phyloP scores from a whole-genome alignment of 768 basidiomycete species.

The Calocybe cyanea region DNA sequence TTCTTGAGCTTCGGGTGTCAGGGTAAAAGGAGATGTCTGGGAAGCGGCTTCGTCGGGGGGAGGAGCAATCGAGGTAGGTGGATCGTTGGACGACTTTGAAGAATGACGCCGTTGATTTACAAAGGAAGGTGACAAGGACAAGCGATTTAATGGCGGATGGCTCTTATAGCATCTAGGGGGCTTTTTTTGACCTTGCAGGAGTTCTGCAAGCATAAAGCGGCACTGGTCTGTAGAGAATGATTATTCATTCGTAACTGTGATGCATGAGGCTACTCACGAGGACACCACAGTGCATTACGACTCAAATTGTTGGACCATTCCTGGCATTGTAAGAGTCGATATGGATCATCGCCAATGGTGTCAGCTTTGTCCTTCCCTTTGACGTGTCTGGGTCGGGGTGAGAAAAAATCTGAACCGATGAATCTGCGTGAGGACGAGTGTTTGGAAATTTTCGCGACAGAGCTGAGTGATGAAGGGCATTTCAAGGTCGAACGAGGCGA shows the following conservation, averaged over 20 bases:
- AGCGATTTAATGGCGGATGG: neutral
- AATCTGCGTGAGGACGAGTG: slow-evolving; percentile 22
- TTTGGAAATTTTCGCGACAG: slow-evolving; percentile 16
- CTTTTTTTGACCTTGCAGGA: slow-evolving; percentile 14
- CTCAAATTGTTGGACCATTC: slow-evolving; percentile 43
- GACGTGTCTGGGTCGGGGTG: slow-evolving; percentile 44
- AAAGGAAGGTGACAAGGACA: neutral
- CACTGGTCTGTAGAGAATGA: slow-evolving; percentile 23
- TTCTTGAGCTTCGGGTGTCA: neutral
- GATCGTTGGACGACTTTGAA: neutral
- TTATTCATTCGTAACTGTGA: neutral
- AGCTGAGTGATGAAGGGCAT: slow-evolving; percentile 19
- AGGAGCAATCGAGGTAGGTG: too few relatives aligned
- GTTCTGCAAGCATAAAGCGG: slow-evolving; percentile 33
- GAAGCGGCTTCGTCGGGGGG: neutral
- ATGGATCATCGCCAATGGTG: slow-evolving; percentile 23
- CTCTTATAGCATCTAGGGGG: slow-evolving; percentile 7
- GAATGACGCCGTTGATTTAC: slow-evolving; percentile 22
- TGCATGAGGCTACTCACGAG: slow-evolving; percentile 27
- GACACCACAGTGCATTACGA: slow-evolving; percentile 46
- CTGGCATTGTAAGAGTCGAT: slow-evolving; percentile 32
- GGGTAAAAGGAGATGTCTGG: neutral
- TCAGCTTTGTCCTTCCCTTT: slow-evolving; percentile 53
- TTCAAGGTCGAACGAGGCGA: slow-evolving; percentile 28
- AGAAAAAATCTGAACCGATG: slow-evolving; percentile 49